A percentile compares a stretch with the other conserved stretches of the same genome.
phyloP scores from a whole-genome alignment of 2,329 filamentous ascomycete species.

The Talaromyces sp. region DNA sequence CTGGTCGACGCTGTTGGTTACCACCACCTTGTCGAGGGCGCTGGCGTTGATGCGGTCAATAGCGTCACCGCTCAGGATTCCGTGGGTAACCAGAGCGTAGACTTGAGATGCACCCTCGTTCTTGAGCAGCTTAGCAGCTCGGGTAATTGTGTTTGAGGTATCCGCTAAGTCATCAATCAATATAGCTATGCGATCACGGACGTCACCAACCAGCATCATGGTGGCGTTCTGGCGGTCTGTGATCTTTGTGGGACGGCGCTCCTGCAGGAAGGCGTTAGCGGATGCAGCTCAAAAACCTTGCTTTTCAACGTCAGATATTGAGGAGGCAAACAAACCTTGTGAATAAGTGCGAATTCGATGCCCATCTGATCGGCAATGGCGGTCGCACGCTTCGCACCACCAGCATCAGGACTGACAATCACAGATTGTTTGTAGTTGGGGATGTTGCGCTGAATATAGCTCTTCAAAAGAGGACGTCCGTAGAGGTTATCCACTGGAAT shows the following conservation, averaged over 20 bases:
- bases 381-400: slow-evolving; percentile 93
- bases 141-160: slow-evolving; percentile 95
- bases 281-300: not conserved
- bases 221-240: slow-evolving; percentile 78
- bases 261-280: slow-evolving; percentile 54
- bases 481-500: slow-evolving; percentile 98
- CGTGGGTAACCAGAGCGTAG: slow-evolving; percentile 91
- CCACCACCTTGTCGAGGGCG: slow-evolving; percentile 84
- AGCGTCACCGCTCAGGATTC: slow-evolving; percentile 91
- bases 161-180: slow-evolving; percentile 93
- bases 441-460: slow-evolving; percentile 76
- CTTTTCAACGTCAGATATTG: not conserved
- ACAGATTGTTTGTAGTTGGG: slow-evolving; percentile 83
- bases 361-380: slow-evolving; percentile 91
- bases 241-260: slow-evolving; percentile 85
- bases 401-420: slow-evolving; percentile 93
- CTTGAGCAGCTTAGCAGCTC: slow-evolving; percentile 94
- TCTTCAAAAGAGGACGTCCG: slow-evolving; percentile 60
- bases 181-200: slow-evolving; percentile 79
- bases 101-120: slow-evolving; percentile 87
- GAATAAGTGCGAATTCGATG: slow-evolving; percentile 95
- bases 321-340: slow-evolving; percentile 69
- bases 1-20: slow-evolving; percentile 95
- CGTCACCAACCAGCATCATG: slow-evolving; percentile 93
- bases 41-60: slow-evolving; percentile 93